Evolutionary conservation across 2,329 filamentous ascomycete species (phyloP), one percentile per base, ranked within the genome.

Genomic region (Furcasterigmium furcatum): DNA sequence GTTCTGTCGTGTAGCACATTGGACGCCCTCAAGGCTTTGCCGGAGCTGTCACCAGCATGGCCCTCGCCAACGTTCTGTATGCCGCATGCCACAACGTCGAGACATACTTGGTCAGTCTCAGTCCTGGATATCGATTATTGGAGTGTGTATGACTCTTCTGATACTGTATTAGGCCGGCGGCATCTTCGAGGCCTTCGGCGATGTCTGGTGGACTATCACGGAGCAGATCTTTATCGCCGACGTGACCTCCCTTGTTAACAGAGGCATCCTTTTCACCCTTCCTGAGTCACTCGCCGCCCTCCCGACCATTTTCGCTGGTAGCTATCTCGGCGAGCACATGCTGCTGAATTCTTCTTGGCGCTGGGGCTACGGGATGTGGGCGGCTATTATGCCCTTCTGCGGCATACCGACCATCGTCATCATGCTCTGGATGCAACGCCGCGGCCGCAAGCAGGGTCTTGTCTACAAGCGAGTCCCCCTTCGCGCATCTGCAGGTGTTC

Each of bases 81-180:
- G 84, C 84, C 9, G 68, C 71, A 1, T 84, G 74, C 58, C 66
- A 74, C 32, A 76, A 76, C 49, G 70, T 85, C 34, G 67, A 76
- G 48, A 77, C 75, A 2, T 85, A 82, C 57, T 74, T 76, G 39
- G 80, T 79, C 5, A 80, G 74, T 18, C 70, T 83, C 53, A 78
- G 84, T 9, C 78, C 87, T 49, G 85, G 85, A 58, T 80, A 76
- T 58, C 74, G 82, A 38, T n/a, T n/a, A n/a, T n/a, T n/a, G n/a
- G n/a, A n/a, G n/a, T n/a, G n/a, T n/a, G n/a, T n/a, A n/a, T n/a
- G n/a, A n/a, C n/a, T n/a, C n/a, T n/a, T n/a, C n/a, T n/a, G n/a
- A n/a, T n/a, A n/a, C n/a, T n/a, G n/a, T n/a, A n/a, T n/a, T 48
- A 52, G 60, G 55, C 76, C 4, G 77, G 74, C 8, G 71, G 78